Evolutionary conservation across 306 rosid species (phyloP).

Genomic region (Canavalia gladiata): DNA sequence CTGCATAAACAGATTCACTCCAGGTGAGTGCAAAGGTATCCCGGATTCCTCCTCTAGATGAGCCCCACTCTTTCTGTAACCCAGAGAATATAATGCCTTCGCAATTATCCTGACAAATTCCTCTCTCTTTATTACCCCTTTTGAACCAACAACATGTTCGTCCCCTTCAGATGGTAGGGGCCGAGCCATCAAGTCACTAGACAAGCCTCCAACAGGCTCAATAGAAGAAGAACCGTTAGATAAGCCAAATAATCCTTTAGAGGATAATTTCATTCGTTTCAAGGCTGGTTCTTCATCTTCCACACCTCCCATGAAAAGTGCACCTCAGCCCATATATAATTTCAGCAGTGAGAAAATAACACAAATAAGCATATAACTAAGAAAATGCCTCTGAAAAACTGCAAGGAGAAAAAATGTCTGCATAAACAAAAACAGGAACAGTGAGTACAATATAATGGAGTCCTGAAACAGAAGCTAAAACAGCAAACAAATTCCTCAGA

Average conservation of each 20-base stretch:
- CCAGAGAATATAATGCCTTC: slow-evolving; percentile 91
- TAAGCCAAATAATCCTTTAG: slow-evolving; percentile 69
- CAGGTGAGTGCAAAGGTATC: slow-evolving; percentile 77
- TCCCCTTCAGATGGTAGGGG: slow-evolving; percentile 87
- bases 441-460: slow-evolving; percentile 31
- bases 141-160: slow-evolving; percentile 86
- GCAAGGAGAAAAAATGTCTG: slow-evolving; percentile 55
- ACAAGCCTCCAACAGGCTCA: slow-evolving; percentile 75
- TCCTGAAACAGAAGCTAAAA: slow-evolving; percentile 23
- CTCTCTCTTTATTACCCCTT: slow-evolving; percentile 81
- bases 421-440: slow-evolving; percentile 27
- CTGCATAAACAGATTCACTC: slow-evolving; percentile 75
- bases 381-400: slow-evolving; percentile 50
- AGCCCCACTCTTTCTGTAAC: slow-evolving; percentile 86
- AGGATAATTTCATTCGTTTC: slow-evolving; percentile 86
- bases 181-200: slow-evolving; percentile 91
- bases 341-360: slow-evolving; percentile 49
- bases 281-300: slow-evolving; percentile 99
- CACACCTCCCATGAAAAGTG: slow-evolving; percentile 99
- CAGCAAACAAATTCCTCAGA: slow-evolving; percentile 28
- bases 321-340: slow-evolving; percentile 97
- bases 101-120: slow-evolving; percentile 98
- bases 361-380: slow-evolving; percentile 41
- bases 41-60: slow-evolving; percentile 96
- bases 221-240: slow-evolving; percentile 84